Base-by-base conservation (phyloP, 164 flowering plant species). In the Litsea cubeba region DNA sequence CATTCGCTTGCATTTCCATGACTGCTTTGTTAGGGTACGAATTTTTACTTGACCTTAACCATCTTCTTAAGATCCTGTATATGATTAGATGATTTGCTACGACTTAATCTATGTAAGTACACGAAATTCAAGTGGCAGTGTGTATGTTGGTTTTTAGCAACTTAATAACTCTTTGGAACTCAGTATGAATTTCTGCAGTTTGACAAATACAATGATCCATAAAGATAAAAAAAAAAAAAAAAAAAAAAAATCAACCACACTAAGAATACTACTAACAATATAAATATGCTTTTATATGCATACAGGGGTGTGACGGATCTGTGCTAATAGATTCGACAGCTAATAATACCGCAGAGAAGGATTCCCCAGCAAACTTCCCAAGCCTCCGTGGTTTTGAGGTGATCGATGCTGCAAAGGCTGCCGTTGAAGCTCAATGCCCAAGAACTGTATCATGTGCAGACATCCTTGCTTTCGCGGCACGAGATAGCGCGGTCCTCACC, bases 1-100 rank as follows among this genome's bases (percentile, higher is more conserved):
- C 54, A 71, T 64, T 65, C 57, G 78, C 23, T 30, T 76, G 70
- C 74, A 71, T 71, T 71, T 76, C 77, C 77, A 69, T 46, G 77
- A 75, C 26, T 75, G 72, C 72, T 75, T 75, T 23, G 77, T 75
- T 12, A 75, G 77, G 72, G 77, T 75, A 69, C 14, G 71, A 7
- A 5, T 5, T 2, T 54, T 17, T 35, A 5, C 4, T 5, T 54
- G 60, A 1, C 60, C 20, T 14, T 18, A 17, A 54, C 4, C 60
- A 35, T 7, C 46, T 35, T 35, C 8, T 35, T 35, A 35, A 35
- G 46, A 35, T 35, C 10, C 46, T 35, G 10, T 1, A 35, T 7
- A 6, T 35, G 46, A 35, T 35, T 35, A 35, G 46, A 35, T 35
- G 10, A 35, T 35, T 35, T 1, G 46, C 46, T 35, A 5, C 1